Percentiles rank a stretch among this genome's conserved stretches.
Conservation (phyloP, 2,329 filamentous ascomycete species). For the Xylariaceae sp. region DNA sequence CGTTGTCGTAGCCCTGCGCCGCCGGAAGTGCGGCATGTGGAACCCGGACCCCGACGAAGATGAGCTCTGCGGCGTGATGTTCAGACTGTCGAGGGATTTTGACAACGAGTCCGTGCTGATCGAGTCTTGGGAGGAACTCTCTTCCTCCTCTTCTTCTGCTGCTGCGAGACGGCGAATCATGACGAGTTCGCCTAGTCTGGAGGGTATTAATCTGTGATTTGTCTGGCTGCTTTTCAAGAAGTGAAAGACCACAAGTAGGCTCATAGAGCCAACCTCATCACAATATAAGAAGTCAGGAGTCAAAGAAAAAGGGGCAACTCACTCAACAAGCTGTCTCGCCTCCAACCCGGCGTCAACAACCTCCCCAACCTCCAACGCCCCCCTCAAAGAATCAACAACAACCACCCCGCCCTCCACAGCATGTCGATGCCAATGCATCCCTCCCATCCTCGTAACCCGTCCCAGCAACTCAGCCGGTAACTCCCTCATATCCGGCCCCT, state of each 20-base stretch:
- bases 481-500: slow-evolving; percentile 71
- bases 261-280: not conserved
- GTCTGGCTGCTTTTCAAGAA: not conserved
- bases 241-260: no score
- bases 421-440: slow-evolving; percentile 61
- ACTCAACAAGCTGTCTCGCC: slow-evolving; percentile 75
- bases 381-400: slow-evolving; percentile 71
- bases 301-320: slow-evolving; percentile 29
- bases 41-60: slow-evolving; percentile 36
- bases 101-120: slow-evolving; percentile 28
- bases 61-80: slow-evolving; percentile 28
- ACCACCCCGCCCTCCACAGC: slow-evolving; percentile 60
- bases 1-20: slow-evolving; percentile 28
- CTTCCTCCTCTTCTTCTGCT: slow-evolving; percentile 38
- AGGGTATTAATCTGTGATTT: not conserved
- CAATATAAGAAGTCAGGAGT: no score
- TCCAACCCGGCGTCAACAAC: slow-evolving; percentile 70
- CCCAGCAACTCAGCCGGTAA: slow-evolving; percentile 70
- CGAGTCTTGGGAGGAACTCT: slow-evolving; percentile 16
- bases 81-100: slow-evolving; percentile 34
- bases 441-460: slow-evolving; percentile 48
- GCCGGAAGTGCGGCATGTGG: slow-evolving; percentile 20
- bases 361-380: slow-evolving; percentile 81
- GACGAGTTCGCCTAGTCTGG: slow-evolving; percentile 69
- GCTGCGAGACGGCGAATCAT: slow-evolving; percentile 48